Conservation (phyloP, 2,329 filamentous ascomycete genomes). For the Stagonosporopsis rhizophila region DNA sequence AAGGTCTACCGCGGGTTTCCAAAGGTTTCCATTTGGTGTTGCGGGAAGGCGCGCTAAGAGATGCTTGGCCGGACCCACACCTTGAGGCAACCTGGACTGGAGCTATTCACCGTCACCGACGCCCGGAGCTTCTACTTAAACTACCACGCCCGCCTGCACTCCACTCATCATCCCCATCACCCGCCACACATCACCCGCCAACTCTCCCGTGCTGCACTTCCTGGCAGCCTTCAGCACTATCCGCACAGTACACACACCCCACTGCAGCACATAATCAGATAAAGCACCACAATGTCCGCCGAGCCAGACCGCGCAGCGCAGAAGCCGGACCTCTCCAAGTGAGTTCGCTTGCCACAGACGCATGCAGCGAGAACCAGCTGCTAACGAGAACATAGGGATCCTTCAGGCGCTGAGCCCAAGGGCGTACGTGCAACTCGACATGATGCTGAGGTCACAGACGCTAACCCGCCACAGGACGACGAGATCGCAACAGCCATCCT, state of each 20-base stretch:
- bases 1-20: conserved; percentile 31
- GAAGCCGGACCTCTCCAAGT: conserved; percentile 59
- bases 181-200: conserved; percentile 32
- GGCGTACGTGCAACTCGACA: conserved; percentile 61
- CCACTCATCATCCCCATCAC: conserved; percentile 37
- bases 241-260: conserved; percentile 14
- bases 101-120: conserved; percentile 42
- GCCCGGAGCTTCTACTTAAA: conserved; percentile 45
- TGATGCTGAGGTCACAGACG: conserved; percentile 22
- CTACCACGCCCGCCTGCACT: conserved; percentile 38
- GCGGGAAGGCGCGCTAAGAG: conserved; percentile 28
- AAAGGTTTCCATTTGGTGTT: conserved; percentile 40
- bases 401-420: conserved; percentile 87
- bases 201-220: conserved; percentile 26
- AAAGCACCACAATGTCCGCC: conserved; percentile 54
- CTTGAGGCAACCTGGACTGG: conserved; percentile 29
- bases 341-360: conserved; percentile 31
- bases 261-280: conserved; percentile 28
- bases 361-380: conserved; percentile 20
- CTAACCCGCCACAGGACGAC: conserved; percentile 69
- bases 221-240: conserved; percentile 21
- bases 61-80: conserved; percentile 25
- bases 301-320: conserved; percentile 58
- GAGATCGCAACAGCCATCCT: conserved; percentile 95
- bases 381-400: conserved; percentile 70